Conservation (phyloP, 2,329 filamentous ascomycete species). For the Botrytis byssoidea region DNA sequence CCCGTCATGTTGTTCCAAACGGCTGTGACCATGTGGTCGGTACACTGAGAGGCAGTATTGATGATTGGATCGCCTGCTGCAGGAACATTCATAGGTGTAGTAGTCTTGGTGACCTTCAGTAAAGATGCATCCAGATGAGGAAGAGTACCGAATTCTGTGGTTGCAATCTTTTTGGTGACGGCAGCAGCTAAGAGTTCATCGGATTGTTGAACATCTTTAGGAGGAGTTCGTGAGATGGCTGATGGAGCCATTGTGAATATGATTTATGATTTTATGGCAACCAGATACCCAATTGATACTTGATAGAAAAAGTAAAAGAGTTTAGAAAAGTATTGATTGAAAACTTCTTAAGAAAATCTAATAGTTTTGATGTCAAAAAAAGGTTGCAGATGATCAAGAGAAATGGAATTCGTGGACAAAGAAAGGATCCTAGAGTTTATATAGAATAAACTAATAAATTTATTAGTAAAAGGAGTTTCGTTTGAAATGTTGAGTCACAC, state of each 20-base stretch:
- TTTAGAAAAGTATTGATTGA: neutral
- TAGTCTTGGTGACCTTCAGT: constrained; percentile 54
- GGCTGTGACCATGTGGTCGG: constrained; percentile 85
- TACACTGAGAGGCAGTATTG: constrained; percentile 42
- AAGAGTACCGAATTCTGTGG: constrained; percentile 50
- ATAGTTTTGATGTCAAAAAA: neutral
- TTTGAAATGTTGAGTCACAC: constrained; percentile 11
- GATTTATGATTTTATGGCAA: neutral
- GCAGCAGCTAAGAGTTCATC: constrained; percentile 53
- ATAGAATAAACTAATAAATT: neutral
- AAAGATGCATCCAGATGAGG: constrained; percentile 57
- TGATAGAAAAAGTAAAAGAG: constrained; percentile 2
- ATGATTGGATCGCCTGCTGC: constrained; percentile 45
- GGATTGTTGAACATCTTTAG: constrained; percentile 45
- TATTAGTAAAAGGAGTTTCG: neutral
- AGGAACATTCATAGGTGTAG: constrained; percentile 52
- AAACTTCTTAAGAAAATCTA: neutral
- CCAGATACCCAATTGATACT: neutral
- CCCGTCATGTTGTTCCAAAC: constrained; percentile 64
- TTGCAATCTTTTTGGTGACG: constrained; percentile 48
- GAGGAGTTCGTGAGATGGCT: constrained; percentile 40
- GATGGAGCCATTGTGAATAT: constrained; percentile 48
- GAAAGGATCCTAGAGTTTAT: constrained; percentile 10
- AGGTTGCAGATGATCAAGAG: neutral
- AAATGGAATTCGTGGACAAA: neutral